A percentile compares a stretch with the other conserved stretches of the same genome.
phyloP scores from a whole-genome alignment of 1,284 basidiomycete species.

The Malassezia nana region DNA sequence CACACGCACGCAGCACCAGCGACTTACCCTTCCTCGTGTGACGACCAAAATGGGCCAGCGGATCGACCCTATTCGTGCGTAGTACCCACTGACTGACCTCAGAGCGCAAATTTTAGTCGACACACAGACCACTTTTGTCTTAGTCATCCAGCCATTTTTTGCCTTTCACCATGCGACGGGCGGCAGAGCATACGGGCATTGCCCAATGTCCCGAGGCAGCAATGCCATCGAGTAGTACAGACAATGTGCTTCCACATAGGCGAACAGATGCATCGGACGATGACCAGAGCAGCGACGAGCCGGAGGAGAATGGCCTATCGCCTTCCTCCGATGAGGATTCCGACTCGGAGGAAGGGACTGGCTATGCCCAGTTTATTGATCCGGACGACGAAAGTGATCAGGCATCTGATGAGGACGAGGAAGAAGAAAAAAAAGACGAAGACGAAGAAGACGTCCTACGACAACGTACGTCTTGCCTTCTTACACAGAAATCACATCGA shows the following conservation, averaged over 20 bases:
- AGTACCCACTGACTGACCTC: not conserved
- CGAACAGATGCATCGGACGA: not conserved
- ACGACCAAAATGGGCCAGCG: slow-evolving; percentile 34
- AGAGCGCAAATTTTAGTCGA: slow-evolving; percentile 12
- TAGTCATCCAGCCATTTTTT: not conserved
- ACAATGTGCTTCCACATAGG: not conserved
- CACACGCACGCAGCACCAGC: slow-evolving; percentile 74
- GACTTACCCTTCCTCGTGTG: slow-evolving; percentile 51
- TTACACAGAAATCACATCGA: slow-evolving; percentile 9
- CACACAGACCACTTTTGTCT: not conserved
- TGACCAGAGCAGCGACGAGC: not conserved
- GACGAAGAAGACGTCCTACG: slow-evolving; percentile 5
- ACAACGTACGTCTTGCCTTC: not conserved
- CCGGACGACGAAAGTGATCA: slow-evolving; percentile 33
- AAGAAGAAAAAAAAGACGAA: slow-evolving; percentile 51
- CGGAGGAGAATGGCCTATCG: not conserved
- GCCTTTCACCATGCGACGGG: not conserved
- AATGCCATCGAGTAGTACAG: too few relatives aligned
- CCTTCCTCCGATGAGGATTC: slow-evolving; percentile 5
- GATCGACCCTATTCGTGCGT: slow-evolving; percentile 29
- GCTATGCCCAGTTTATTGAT: slow-evolving; percentile 39
- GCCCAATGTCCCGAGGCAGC: not conserved
- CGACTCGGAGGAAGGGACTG: not conserved
- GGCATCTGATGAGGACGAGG: slow-evolving; percentile 39
- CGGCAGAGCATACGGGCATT: not conserved